These are phyloP conservation scores for Verticillium tricorpus DNA, from an alignment of 2,329 filamentous ascomycete genomes.

Conservation along the genomic window DNA sequence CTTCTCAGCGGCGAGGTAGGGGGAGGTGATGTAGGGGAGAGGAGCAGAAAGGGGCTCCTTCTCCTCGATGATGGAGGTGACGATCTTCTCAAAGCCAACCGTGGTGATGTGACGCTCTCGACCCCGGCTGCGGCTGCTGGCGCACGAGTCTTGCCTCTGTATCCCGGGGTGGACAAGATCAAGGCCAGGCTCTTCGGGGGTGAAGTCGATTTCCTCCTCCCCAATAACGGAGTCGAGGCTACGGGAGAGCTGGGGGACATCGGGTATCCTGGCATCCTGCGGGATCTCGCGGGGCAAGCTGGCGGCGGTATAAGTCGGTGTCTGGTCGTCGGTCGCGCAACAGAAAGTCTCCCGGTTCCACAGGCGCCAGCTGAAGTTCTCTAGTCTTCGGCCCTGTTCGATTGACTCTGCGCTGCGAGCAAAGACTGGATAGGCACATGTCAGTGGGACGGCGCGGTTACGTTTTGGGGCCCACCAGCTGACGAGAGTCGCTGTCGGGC, in stretches of 20 bases:
- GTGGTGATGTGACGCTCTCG: constrained; percentile 89
- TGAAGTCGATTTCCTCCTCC: constrained; percentile 60
- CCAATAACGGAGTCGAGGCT: constrained; percentile 72
- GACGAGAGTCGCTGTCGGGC: neutral
- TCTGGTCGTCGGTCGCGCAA: constrained; percentile 60
- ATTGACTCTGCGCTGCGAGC: constrained; percentile 91
- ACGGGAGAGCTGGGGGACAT: constrained; percentile 68
- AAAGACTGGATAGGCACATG: constrained; percentile 59
- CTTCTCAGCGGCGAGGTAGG: constrained; percentile 37
- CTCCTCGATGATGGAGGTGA: constrained; percentile 86
- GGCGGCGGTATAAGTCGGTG: constrained; percentile 34
- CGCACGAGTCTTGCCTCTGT: constrained; percentile 66
- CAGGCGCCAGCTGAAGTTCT: constrained; percentile 93
- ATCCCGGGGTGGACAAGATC: constrained; percentile 64
- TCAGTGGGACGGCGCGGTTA: constrained; percentile 4
- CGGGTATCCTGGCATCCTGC: constrained; percentile 35
- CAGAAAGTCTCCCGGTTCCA: constrained; percentile 95
- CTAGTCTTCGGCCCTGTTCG: constrained; percentile 84
- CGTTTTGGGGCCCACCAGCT: constrained; percentile 1
- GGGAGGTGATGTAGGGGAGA: constrained; percentile 38
- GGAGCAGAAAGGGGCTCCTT: constrained; percentile 61
- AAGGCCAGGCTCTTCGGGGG: constrained; percentile 46
- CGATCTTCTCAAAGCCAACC: constrained; percentile 88
- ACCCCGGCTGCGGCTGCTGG: constrained; percentile 65
- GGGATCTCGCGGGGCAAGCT: constrained; percentile 47